phyloP scores from a whole-genome alignment of 768 basidiomycete genomes.

The Boletellus emodensis region DNA sequence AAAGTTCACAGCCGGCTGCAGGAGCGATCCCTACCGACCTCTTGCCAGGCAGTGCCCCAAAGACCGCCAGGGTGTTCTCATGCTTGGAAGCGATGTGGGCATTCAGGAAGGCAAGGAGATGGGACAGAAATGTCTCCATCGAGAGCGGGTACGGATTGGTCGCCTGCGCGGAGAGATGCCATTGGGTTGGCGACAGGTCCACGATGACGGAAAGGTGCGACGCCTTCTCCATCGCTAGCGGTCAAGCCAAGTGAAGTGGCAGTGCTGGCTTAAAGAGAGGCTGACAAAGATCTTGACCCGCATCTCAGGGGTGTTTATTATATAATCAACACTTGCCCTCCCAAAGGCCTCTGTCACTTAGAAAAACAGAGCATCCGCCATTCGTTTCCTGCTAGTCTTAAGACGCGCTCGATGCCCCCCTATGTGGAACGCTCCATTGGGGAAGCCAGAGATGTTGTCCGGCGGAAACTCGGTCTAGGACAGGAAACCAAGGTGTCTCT shows the following conservation, averaged over 20 bases:
- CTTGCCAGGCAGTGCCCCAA: slow-evolving; percentile 80
- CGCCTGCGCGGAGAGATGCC: slow-evolving; percentile 65
- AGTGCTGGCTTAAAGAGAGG: neutral
- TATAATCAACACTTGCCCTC: too few species aligned
- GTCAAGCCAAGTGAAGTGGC: neutral
- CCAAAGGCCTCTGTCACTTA: too few species aligned
- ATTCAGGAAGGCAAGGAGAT: slow-evolving; percentile 88
- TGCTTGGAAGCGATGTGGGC: slow-evolving; percentile 86
- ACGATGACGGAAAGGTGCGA: slow-evolving; percentile 79
- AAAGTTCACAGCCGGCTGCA: neutral
- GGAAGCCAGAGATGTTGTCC: too few species aligned
- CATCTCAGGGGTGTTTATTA: too few species aligned
- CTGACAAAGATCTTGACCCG: too few species aligned
- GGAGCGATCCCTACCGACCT: slow-evolving; percentile 48
- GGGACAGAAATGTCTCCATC: slow-evolving; percentile 72
- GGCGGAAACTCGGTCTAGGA: too few species aligned
- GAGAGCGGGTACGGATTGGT: slow-evolving; percentile 51
- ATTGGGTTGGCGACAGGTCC: slow-evolving; percentile 83
- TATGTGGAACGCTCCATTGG: too few species aligned
- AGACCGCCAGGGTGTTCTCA: slow-evolving; percentile 91
- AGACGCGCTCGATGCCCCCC: too few species aligned
- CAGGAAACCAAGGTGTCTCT: too few species aligned
- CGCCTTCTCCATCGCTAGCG: slow-evolving; percentile 39
- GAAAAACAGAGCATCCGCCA: too few species aligned
- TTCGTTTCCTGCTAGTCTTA: too few species aligned